Base-by-base conservation (phyloP, 2,329 filamentous ascomycete species). In the Fusarium equiseti region DNA sequence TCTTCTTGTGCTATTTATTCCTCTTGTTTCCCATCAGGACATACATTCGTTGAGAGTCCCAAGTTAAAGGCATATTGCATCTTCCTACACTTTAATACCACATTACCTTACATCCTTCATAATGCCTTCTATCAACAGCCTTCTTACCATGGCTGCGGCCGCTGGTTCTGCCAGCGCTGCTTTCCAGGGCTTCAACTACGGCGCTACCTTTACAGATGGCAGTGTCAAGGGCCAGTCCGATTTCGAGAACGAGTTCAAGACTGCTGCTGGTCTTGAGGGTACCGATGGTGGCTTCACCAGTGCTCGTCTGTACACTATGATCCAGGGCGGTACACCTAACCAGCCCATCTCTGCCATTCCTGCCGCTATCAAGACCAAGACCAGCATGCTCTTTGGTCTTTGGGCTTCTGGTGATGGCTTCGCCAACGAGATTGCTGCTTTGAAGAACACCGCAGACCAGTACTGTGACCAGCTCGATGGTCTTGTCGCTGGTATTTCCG, bases 281-380 rank as follows among this genome's bases (percentile, higher is more conserved):
- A 89, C 90, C 57, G 81, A 84, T 24, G 88, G 88, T 48, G 80
- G 75, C 55, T 93, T 92, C 83, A 91, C 83, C 74, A 90, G 87
- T 65, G 91, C 90, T 45, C 89, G 92, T 65, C 84, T 94, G n/a
- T 94, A 91, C 81, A 93, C 91, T 72, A 93, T 89, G 86, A 85
- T 92, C 51, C 91, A 94, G 86, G 87, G 81, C 27, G 90, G 88
- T 70, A 90, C 91, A 8, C 80, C 86, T 70, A 90, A 86, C 81
- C 85, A 85, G 31, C 86, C 89, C 74, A 94, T 92, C 76, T 84
- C 87, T 43, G 92, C 91, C 71, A 93, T 97, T 68, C 91, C 91
- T 44, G 94, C 94, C 45, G 94, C 94, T 75, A 94, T 97, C 80
- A 87, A 86, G 73, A 93, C 93, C 76, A 87, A 93, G 74, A 97